Conservation (phyloP, 192 early-diverging fungal genomes). For the Cetraspora pellucida region DNA sequence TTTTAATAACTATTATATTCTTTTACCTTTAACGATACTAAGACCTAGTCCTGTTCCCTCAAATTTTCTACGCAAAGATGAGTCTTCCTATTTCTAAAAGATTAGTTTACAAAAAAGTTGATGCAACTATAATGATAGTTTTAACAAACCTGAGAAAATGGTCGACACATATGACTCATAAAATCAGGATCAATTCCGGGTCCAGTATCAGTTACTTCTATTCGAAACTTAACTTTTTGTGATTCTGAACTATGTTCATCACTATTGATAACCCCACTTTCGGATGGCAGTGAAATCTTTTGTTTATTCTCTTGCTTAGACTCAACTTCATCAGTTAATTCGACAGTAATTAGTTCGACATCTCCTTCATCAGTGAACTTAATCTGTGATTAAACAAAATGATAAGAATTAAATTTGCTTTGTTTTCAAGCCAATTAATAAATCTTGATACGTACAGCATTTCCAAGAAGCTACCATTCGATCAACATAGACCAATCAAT, state of each 20-base stretch:
- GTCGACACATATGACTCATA: neutral
- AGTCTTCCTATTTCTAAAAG: neutral
- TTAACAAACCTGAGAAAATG: constrained; percentile 16
- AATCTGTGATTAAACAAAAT: neutral
- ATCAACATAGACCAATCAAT: neutral
- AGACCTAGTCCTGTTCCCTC: constrained; percentile 17
- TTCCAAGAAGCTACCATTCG: constrained; percentile 14
- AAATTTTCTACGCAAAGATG: constrained; percentile 9
- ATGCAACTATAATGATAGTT: neutral
- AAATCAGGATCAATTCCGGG: neutral
- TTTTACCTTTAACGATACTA: constrained; percentile 7
- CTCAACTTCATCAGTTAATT: neutral
- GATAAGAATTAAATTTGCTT: neutral
- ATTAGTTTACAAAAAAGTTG: neutral
- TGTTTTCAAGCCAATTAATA: neutral
- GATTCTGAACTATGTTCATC: too few relatives aligned
- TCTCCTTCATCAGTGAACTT: constrained; percentile 3
- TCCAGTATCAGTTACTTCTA: neutral
- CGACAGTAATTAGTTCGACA: neutral
- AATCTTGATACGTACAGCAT: constrained; percentile 1
- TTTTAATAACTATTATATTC: neutral
- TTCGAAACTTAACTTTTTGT: neutral
- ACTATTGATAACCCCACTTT: too few relatives aligned
- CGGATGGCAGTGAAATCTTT: neutral
- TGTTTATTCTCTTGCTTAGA: neutral